Evolutionary conservation across 1,284 basidiomycete genomes (phyloP).

Genomic region (Mycena citricolor): DNA sequence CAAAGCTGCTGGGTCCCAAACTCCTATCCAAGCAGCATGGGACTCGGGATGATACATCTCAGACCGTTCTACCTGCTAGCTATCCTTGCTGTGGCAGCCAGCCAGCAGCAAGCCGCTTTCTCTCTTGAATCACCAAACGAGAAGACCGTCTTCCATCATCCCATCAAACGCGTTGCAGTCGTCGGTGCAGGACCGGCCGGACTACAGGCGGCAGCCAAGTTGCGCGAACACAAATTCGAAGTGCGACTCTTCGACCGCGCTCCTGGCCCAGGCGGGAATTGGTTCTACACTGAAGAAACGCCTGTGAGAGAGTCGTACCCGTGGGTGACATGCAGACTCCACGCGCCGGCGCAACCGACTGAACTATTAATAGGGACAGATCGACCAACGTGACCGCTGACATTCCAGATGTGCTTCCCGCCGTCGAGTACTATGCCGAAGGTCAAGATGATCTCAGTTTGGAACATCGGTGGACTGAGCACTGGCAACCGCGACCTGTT

Average conservation of each 20-base stretch:
- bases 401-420: slow-evolving; percentile 16
- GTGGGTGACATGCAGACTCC: slow-evolving; percentile 12
- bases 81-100: too few relatives aligned
- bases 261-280: slow-evolving; percentile 26
- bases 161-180: slow-evolving; percentile 24
- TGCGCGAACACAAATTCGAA: slow-evolving; percentile 15
- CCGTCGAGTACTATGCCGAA: slow-evolving; percentile 20
- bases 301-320: slow-evolving; percentile 27
- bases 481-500: slow-evolving; percentile 25
- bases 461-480: slow-evolving; percentile 23
- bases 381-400: background rate
- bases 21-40: too few relatives aligned
- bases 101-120: too few relatives aligned
- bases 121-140: too few relatives aligned
- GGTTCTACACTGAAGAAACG: slow-evolving; percentile 26
- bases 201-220: slow-evolving; percentile 22
- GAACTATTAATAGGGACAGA: background rate
- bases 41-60: too few relatives aligned
- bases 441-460: slow-evolving; percentile 21
- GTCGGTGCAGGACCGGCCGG: slow-evolving; percentile 25
- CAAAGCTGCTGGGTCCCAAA: too few relatives aligned
- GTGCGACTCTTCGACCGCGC: slow-evolving; percentile 27
- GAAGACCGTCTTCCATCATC: too few relatives aligned
- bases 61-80: too few relatives aligned
- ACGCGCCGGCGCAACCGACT: background rate